Evolutionary conservation across 208 protist genomes (phyloP).

Genomic region (Crithidia fasciculata): DNA sequence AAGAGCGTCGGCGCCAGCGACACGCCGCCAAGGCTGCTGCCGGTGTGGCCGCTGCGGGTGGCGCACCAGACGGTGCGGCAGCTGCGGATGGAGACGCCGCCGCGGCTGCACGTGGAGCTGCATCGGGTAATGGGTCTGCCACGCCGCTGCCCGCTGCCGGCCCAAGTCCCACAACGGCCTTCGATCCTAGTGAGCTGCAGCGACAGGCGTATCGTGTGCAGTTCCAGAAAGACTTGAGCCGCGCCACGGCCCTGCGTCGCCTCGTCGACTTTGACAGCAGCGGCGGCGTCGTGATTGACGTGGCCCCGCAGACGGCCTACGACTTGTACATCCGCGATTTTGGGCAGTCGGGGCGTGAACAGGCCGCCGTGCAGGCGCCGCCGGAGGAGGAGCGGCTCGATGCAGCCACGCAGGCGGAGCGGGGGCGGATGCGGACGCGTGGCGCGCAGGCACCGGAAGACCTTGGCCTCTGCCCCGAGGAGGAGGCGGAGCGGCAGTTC

Average conservation of each 20-base stretch:
- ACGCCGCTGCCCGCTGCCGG: not conserved
- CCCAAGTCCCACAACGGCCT: constrained; percentile 14
- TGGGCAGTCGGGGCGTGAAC: constrained; percentile 53
- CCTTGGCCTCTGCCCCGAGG: constrained; percentile 80
- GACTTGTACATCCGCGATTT: constrained; percentile 87
- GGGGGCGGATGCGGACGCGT: constrained; percentile 42
- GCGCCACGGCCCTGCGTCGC: constrained; percentile 75
- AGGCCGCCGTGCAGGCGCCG: constrained; percentile 64
- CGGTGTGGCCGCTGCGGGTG: constrained; percentile 10
- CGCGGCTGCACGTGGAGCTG: not conserved
- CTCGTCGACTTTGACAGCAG: constrained; percentile 86
- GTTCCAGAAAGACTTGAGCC: constrained; percentile 75
- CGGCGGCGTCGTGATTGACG: constrained; percentile 59
- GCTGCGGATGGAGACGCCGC: not conserved
- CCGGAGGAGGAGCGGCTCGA: constrained; percentile 65
- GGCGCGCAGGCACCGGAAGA: constrained; percentile 66
- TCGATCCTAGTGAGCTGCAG: constrained; percentile 51
- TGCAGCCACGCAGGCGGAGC: constrained; percentile 57
- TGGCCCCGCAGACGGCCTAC: constrained; percentile 84
- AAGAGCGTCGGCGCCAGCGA: constrained; percentile 39
- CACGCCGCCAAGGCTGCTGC: constrained; percentile 5
- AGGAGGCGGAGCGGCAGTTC: constrained; percentile 46
- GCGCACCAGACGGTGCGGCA: not conserved
- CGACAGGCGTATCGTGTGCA: constrained; percentile 81
- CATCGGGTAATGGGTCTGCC: not conserved